phyloP scores from a whole-genome alignment of 306 rosid genomes.

The Herpetospermum pedunculosum region DNA sequence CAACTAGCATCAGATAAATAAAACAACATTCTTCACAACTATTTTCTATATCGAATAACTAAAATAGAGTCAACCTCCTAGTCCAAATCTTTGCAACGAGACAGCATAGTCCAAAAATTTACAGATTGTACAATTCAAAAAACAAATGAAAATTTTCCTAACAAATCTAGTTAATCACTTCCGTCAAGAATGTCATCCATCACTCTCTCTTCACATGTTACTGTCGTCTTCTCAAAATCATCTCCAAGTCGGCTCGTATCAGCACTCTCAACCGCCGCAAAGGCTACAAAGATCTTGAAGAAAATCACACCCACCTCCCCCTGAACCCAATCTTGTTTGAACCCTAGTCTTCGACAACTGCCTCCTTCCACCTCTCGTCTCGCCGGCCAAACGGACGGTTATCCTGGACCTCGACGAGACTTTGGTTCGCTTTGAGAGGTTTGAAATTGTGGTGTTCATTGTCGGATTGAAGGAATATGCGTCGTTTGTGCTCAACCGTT shows the following conservation, averaged over 20 bases:
- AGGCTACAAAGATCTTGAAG: constrained; percentile 48
- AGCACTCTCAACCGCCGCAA: constrained; percentile 31
- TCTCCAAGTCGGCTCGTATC: constrained; percentile 43
- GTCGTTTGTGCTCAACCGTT: constrained; percentile 54
- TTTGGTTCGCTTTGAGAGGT: constrained; percentile 43
- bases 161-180: too few species aligned
- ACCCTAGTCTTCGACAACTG: constrained; percentile 28
- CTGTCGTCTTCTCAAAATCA: constrained; percentile 61
- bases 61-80: too few species aligned
- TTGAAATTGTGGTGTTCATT: constrained; percentile 77
- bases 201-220: constrained; percentile 35
- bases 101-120: too few species aligned
- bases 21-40: too few species aligned
- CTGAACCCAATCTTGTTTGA: constrained; percentile 10
- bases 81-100: too few species aligned
- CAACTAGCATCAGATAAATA: too few species aligned
- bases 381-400: constrained; percentile 29
- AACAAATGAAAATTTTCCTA: too few species aligned
- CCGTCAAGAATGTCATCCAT: constrained; percentile 35
- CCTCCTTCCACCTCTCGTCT: constrained; percentile 22
- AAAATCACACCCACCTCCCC: constrained; percentile 12
- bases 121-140: too few species aligned
- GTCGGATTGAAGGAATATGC: constrained; percentile 80
- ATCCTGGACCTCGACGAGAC: constrained; percentile 88
- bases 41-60: too few species aligned